These are phyloP conservation scores for Diaporthe nobilis DNA, from an alignment of 2,329 filamentous ascomycete species.

Conservation along the genomic window DNA sequence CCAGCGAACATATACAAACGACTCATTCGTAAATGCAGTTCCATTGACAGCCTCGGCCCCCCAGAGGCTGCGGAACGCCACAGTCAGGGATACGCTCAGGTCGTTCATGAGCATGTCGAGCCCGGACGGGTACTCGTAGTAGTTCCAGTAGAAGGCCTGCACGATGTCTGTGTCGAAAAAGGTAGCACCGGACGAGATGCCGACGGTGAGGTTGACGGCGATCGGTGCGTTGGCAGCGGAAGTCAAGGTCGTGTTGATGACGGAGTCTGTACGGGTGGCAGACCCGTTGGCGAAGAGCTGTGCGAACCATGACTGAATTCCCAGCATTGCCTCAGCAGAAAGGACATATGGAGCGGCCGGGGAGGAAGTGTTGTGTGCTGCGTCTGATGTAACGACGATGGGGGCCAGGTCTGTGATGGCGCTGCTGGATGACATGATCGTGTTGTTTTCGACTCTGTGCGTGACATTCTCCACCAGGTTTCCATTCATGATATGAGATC, in stretches of 20 bases:
- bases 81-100: conserved; percentile 52
- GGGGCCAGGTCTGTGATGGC: conserved; percentile 43
- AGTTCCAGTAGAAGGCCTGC: conserved; percentile 57
- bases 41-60: conserved; percentile 49
- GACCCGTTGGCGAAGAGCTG: conserved; percentile 49
- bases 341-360: conserved; percentile 45
- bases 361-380: conserved; percentile 35
- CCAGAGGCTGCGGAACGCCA: conserved; percentile 51
- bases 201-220: conserved; percentile 52
- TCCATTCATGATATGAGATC: conserved; percentile 47
- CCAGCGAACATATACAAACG: conserved; percentile 54
- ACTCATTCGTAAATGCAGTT: conserved; percentile 48
- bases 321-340: conserved; percentile 49
- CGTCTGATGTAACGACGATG: conserved; percentile 43
- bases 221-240: conserved; percentile 48
- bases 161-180: conserved; percentile 55
- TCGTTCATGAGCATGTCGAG: conserved; percentile 53
- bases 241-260: conserved; percentile 49
- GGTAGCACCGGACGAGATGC: conserved; percentile 50
- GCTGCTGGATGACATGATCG: conserved; percentile 43
- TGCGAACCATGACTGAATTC: conserved; percentile 51
- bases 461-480: conserved; percentile 47
- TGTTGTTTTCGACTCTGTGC: conserved; percentile 45
- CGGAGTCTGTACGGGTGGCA: conserved; percentile 46
- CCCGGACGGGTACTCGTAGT: conserved; percentile 53